Conservation (phyloP, 2,329 filamentous ascomycete species). For the Cadophora malorum region DNA sequence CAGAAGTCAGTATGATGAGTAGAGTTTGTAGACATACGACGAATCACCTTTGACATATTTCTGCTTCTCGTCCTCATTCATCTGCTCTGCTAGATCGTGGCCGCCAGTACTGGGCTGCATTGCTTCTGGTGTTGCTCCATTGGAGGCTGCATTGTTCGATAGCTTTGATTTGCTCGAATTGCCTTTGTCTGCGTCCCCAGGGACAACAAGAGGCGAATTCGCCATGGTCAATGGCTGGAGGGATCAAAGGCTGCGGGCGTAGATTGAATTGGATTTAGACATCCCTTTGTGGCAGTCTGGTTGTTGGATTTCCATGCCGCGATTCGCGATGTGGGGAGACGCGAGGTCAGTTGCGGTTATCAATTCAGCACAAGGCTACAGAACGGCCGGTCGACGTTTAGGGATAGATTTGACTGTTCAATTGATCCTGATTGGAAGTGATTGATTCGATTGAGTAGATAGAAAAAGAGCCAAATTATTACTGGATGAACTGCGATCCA, state of each 20-base stretch:
- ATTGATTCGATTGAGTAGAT: neutral
- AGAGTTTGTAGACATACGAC: slow-evolving; percentile 14
- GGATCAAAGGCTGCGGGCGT: slow-evolving; percentile 1
- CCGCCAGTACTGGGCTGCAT: slow-evolving; percentile 29
- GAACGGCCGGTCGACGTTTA: neutral
- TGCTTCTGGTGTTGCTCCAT: slow-evolving; percentile 32
- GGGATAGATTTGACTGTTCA: neutral
- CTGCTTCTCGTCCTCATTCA: slow-evolving; percentile 81
- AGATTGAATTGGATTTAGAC: neutral
- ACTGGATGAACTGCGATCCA: neutral
- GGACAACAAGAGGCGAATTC: slow-evolving; percentile 37
- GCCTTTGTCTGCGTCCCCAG: slow-evolving; percentile 32
- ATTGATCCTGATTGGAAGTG: neutral
- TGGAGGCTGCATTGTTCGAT: slow-evolving; percentile 30
- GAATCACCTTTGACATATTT: slow-evolving; percentile 84
- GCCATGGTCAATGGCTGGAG: slow-evolving; percentile 31
- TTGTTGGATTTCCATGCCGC: slow-evolving; percentile 12
- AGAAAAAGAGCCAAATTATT: neutral
- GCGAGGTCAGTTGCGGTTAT: neutral
- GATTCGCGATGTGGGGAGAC: slow-evolving; percentile 5
- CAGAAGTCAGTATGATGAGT: slow-evolving; percentile 4
- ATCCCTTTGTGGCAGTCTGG: slow-evolving; percentile 9
- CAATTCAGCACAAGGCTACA: neutral
- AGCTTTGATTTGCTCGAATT: slow-evolving; percentile 30
- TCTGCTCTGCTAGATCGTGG: slow-evolving; percentile 74